Base-by-base conservation (phyloP, 257 asterid genomes). In the Capsicum rhomboideum region DNA sequence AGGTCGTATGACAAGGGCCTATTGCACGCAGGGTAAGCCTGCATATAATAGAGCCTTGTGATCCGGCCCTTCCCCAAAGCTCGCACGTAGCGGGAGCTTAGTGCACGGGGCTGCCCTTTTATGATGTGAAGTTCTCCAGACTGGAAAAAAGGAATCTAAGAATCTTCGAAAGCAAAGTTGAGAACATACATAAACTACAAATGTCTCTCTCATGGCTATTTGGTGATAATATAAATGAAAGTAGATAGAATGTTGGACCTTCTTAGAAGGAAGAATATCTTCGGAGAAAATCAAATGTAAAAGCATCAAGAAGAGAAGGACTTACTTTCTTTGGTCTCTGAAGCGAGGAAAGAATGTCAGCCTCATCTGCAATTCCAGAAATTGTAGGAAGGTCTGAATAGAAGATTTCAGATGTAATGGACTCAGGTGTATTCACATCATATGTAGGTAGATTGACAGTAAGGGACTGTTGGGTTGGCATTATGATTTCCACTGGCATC, bases 261-360 rank as follows among this genome's bases (percentile, higher is more conserved):
- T 63, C 71, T 28, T 20, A 50, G 17, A 20, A 13, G 28, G 26
- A 69, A 52, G 42, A 78, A 56, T 9, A 64, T 71, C 21, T 18
- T 63, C n/a, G 16, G 77, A 71, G 26, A 79, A 64, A 74, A 31
- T 14, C 67, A 31, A 53, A 83, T 64, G 46, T 61, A 74, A 40
- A 71, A 78, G 56, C 52, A 67, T 52, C 71, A 23, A 86, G 72
- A 54, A 59, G 67, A 83, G 66, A 63, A 83, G 42, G 82, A 56
- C 93, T 88, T 92, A 94, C 99, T 89, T 96, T 94, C 91, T 96
- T 96, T 55, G 99, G 99, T 56, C 97, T 92, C 82, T 96, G 99
- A 83, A 96, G 99, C 2, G 99, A 94, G 84, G 99, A 91, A 86
- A 96, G 99, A 88, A 94, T 90, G 85, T 94, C 99, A 87, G 98